phyloP scores from a whole-genome alignment of 192 early-diverging fungal species.

The Entomortierella lignicola region DNA sequence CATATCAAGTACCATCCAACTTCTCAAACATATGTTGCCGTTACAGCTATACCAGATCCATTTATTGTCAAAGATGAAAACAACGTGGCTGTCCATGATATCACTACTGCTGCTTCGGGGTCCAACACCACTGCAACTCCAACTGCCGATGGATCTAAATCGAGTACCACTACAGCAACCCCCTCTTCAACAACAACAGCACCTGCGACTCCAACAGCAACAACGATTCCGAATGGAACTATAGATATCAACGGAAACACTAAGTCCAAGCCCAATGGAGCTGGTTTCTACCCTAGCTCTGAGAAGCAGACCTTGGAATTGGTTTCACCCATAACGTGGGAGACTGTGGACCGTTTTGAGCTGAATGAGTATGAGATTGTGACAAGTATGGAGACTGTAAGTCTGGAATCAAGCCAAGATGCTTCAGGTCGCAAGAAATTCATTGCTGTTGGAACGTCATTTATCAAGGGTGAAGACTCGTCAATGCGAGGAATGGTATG shows the following conservation, averaged over 20 bases:
- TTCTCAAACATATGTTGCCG: slow-evolving; percentile 84
- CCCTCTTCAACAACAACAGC: too few relatives aligned
- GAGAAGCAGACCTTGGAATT: slow-evolving; percentile 82
- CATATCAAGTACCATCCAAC: slow-evolving; percentile 86
- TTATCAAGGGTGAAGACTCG: slow-evolving; percentile 91
- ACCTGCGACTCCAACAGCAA: not conserved
- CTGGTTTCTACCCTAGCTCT: slow-evolving; percentile 68
- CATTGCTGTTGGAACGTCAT: slow-evolving; percentile 89
- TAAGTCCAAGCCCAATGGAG: slow-evolving; percentile 19
- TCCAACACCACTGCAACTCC: not conserved
- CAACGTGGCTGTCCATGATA: slow-evolving; percentile 57
- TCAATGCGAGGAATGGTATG: slow-evolving; percentile 85
- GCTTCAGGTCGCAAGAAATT: slow-evolving; percentile 86
- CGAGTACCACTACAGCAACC: not conserved
- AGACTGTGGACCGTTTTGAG: slow-evolving; percentile 83
- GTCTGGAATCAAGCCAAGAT: slow-evolving; percentile 87
- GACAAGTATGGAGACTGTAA: slow-evolving; percentile 78
- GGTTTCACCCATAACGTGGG: slow-evolving; percentile 95
- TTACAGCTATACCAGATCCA: slow-evolving; percentile 71
- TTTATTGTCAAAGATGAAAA: slow-evolving; percentile 83
- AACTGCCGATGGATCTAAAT: not conserved
- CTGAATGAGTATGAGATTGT: slow-evolving; percentile 90
- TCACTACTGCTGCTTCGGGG: too few relatives aligned
- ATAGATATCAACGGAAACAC: slow-evolving; percentile 33
- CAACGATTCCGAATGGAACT: slow-evolving; percentile 10